These are phyloP conservation scores for Sechiopsis laciniata DNA, from an alignment of 306 rosid species.

Conservation along the genomic window DNA sequence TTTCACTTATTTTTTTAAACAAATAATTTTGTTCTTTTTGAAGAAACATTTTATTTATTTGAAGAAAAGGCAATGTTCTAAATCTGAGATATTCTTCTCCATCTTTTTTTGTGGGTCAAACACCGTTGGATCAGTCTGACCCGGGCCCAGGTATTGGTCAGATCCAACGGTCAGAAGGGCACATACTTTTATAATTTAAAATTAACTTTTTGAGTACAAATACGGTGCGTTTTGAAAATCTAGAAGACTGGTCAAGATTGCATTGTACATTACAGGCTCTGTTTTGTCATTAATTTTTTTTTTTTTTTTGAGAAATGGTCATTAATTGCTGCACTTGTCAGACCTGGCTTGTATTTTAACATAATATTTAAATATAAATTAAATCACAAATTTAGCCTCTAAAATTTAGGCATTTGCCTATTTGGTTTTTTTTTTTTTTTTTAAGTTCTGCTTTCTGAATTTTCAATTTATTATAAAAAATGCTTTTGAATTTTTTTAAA, in stretches of 20 bases:
- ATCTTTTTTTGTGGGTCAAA: not conserved
- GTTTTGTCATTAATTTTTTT: too few species aligned
- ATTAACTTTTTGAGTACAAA: not conserved
- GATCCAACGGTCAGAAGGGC: constrained; percentile 9
- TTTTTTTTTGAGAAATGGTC: too few species aligned
- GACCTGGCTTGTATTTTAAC: not conserved
- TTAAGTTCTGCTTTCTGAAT: too few species aligned
- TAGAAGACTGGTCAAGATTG: constrained; percentile 2
- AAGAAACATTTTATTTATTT: not conserved
- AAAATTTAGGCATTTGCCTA: too few species aligned
- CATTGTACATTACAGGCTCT: too few species aligned
- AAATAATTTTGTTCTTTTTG: too few species aligned
- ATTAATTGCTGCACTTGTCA: not conserved
- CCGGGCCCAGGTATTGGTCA: not conserved
- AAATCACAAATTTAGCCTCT: too few species aligned
- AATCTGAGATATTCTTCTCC: not conserved
- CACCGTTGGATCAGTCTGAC: constrained; percentile 1
- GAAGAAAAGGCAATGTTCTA: not conserved
- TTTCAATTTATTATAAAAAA: too few species aligned
- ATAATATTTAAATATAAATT: too few species aligned
- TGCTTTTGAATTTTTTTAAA: too few species aligned
- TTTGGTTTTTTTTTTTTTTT: too few species aligned
- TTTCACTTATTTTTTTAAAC: too few species aligned
- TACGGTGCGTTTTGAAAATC: constrained; percentile 11
- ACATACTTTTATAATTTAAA: not conserved